Base-by-base conservation (phyloP, 345 rosid genomes). In the Boechera divaricarpa region DNA sequence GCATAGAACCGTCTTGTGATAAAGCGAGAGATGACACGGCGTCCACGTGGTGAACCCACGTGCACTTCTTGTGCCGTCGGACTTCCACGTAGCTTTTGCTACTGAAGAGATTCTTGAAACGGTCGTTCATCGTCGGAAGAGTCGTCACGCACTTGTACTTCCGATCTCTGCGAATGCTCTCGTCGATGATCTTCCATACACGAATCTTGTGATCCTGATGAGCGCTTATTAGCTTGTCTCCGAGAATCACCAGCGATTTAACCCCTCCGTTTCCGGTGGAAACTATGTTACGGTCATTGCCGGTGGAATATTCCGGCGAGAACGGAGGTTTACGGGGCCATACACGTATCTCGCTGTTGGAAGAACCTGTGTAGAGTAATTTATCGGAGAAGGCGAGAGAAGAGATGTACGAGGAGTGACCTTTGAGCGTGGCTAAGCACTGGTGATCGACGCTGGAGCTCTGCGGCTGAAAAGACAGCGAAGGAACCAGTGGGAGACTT, bases 41-140 rank as follows among this genome's bases (percentile, higher is more conserved):
- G 67, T 92, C 96, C 5, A 84, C 90, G 71, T 92, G 94, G 47
- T 90, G 87, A 12, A 92, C 87, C 98, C 98, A 92, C 60, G 90
- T 85, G 81, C 70, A 45, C 77, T 80, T 88, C 86, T 85, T 85
- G 82, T 92, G 98, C 31, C 92, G 76, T 52, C 98, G 78, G 10
- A 92, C 88, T 61, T 82, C 66, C 8, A 90, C 90, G 70, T 92
- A 89, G 76, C 89, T 86, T 58, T 79, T 87, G 2, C 75, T 48
- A 5, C 76, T 79, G 70, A 90, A 87, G 11, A 82, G 75, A 61
- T 45, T 80, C 1, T 72, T 66, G 53, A 87, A 67, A 16, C 91
- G 91, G 63, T 92, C 98, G 35, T 76, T 67, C 52, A 85, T 9
- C 0, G 90, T 86, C 5, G 98, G 98, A 15, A 92, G 89, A 45